Evolutionary conservation across 257 asterid species (phyloP).

Genomic region (Haberlea rhodopensis): DNA sequence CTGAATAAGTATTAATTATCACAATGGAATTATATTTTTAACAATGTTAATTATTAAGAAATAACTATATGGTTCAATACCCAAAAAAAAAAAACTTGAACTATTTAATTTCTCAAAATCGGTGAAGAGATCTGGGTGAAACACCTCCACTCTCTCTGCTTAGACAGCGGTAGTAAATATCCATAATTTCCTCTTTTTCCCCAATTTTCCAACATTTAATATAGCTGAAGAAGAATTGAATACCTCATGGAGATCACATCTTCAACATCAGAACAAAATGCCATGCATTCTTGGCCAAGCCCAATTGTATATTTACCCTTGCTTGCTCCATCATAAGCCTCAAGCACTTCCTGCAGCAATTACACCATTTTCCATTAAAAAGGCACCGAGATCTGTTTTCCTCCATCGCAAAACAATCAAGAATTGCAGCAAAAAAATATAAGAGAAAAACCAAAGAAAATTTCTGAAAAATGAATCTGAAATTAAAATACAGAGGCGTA

Average conservation of each 20-base stretch:
- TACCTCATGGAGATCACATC: conserved; percentile 99
- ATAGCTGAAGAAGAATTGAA: conserved; percentile 8
- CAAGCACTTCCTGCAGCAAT: conserved; percentile 70
- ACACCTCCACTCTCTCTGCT: neutral
- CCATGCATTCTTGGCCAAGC: conserved; percentile 99
- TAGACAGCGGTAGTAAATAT: neutral
- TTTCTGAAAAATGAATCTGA: conserved; percentile 28
- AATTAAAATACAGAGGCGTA: neutral
- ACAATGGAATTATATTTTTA: conserved; percentile 95
- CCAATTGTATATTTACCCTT: conserved; percentile 99
- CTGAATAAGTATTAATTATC: conserved; percentile 37
- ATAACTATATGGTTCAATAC: neutral
- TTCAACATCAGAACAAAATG: conserved; percentile 90
- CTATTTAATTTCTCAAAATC: neutral
- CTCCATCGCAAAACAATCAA: conserved; percentile 14
- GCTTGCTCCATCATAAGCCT: conserved; percentile 98
- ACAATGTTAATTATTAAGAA: conserved; percentile 29
- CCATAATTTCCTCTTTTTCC: conserved; percentile 2
- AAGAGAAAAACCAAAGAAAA: neutral
- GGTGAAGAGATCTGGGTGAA: neutral
- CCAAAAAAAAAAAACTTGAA: neutral
- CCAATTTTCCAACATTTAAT: neutral
- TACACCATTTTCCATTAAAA: conserved; percentile 18
- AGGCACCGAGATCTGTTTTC: conserved; percentile 32
- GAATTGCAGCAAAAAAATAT: conserved; percentile 10